phyloP scores from a whole-genome alignment of 2,329 filamentous ascomycete species.

The Beauveria scarabaeidicola region DNA sequence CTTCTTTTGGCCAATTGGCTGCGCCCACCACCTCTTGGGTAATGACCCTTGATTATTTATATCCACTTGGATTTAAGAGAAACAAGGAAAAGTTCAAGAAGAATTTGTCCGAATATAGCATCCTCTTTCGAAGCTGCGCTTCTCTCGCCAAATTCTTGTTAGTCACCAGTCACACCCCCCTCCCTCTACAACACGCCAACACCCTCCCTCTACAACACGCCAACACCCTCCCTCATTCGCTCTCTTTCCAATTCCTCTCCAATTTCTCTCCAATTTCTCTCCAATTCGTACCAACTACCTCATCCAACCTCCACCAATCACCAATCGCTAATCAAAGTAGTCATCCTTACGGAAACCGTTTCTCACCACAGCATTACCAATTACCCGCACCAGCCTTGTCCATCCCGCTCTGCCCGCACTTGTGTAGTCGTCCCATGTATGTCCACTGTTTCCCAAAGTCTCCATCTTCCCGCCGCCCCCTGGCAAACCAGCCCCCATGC shows the following conservation, averaged over 20 bases:
- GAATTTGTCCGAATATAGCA: neutral
- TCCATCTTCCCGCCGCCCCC: neutral
- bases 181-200: neutral
- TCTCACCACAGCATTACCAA: neutral
- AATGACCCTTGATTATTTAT: too few species aligned
- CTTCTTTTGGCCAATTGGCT: neutral
- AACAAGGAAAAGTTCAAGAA: neutral
- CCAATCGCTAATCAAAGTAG: neutral
- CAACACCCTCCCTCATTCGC: neutral
- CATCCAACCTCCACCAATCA: neutral
- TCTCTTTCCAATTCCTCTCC: neutral
- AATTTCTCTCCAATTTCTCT: neutral
- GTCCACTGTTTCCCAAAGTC: conserved; percentile 16
- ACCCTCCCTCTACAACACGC: neutral
- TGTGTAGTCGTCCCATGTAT: conserved; percentile 18
- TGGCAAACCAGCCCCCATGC: neutral
- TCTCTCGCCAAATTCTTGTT: neutral
- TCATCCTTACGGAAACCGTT: neutral
- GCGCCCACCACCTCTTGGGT: neutral
- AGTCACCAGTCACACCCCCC: conserved; percentile 6
- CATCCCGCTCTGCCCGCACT: neutral
- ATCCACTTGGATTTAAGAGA: too few species aligned
- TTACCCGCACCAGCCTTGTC: neutral
- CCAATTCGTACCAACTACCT: too few species aligned
- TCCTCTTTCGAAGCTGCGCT: neutral